Base-by-base conservation (phyloP, 202 grass and related monocot genomes). In the Dendrocalamus latiflorus region DNA sequence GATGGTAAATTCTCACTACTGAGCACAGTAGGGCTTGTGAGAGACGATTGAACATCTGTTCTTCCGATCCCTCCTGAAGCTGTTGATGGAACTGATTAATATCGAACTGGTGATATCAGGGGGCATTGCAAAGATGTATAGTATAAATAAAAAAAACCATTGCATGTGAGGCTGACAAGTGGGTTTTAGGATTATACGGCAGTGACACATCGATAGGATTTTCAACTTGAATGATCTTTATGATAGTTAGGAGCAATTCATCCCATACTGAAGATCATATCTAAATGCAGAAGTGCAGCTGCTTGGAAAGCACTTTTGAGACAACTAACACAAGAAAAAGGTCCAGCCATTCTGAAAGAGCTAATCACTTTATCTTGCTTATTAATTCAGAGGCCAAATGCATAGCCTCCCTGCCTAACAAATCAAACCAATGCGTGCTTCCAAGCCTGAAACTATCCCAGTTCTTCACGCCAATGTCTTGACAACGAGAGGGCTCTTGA, bases 401-500 rank as follows among this genome's bases (percentile, higher is more conserved):
- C 12, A 7, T 50, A 68, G 61, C 50, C 61, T 77, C 60, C 6
- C 1, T 49, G 24, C n/a, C n/a, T 41, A 64, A 74, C 24, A 66
- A 74, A 59, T 75, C 26, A 24, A 70, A 68, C 44, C 42, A 58
- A 53, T 12, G 30, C 16, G 47, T 59, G 48, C 38, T 17, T 22
- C 26, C 21, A 55, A 6, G 8, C 33, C 1, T 12, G 4, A 1
- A 26, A 36, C 68, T 38, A 26, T 4, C 33, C 33, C 25, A 14
- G 21, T 63, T 26, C 49, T 65, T 84, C 65, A 78, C 6, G 22
- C 67, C 68, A 47, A 16, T 0, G 69, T 76, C 33, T 83, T 68
- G n/a, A 93, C 93, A 6, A 72, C 91, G 8, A 98, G 74, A 38
- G 90, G 90, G 71, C 82, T 95, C 81, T 80, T 90, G 2, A 98